phyloP scores from a whole-genome alignment of 208 protist genomes.

The Phytomonas francai region DNA sequence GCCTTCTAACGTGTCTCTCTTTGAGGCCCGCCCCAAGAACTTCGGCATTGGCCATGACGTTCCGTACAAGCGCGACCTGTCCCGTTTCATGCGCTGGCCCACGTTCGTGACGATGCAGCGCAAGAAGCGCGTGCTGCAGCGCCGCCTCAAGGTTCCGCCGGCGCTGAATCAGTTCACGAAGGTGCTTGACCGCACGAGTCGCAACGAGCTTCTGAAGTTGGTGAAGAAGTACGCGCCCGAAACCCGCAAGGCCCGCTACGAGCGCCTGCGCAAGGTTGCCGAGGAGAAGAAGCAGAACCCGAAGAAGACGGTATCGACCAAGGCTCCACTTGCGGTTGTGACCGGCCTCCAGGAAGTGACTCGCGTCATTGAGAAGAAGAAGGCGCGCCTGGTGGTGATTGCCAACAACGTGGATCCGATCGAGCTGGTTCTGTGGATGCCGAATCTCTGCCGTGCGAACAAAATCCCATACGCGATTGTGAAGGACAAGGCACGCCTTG shows the following conservation, averaged over 20 bases:
- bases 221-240: conserved; percentile 98
- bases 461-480: conserved; percentile 99
- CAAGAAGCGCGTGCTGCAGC: conserved; percentile 95
- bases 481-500: conserved; percentile 98
- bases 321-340: conserved; percentile 89
- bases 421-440: conserved; percentile 99
- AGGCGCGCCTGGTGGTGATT: conserved; percentile 98
- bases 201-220: conserved; percentile 96
- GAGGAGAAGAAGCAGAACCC: conserved; percentile 89
- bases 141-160: conserved; percentile 96
- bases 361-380: conserved; percentile 96
- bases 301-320: conserved; percentile 68
- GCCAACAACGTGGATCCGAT: conserved; percentile 99
- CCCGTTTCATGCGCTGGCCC: conserved; percentile 97
- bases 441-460: conserved; percentile 98
- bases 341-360: conserved; percentile 98
- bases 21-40: conserved; percentile 81
- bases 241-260: conserved; percentile 91
- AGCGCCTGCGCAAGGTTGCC: conserved; percentile 89
- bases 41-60: conserved; percentile 92
- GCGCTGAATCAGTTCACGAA: conserved; percentile 89
- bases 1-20: conserved; percentile 43
- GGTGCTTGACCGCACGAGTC: conserved; percentile 90
- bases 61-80: conserved; percentile 93
- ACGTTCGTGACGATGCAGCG: conserved; percentile 98